phyloP scores from a whole-genome alignment of 2,329 filamentous ascomycete genomes.

The Westerdykella aurantiaca region DNA sequence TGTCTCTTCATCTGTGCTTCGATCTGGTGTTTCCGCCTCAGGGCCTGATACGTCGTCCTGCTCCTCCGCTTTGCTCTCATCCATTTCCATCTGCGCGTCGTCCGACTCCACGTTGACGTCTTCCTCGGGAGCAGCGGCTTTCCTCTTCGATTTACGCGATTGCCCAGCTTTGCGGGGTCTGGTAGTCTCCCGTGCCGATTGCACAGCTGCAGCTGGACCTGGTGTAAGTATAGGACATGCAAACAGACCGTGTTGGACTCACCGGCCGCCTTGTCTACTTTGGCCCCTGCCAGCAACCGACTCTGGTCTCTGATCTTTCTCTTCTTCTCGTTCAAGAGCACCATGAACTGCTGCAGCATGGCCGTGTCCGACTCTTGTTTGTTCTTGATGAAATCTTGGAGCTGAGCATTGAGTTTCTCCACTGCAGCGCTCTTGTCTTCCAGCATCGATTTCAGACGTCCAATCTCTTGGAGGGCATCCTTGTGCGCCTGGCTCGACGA shows the following conservation, averaged over 20 bases:
- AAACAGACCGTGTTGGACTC: slow-evolving; percentile 3
- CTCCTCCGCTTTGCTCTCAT: slow-evolving; percentile 23
- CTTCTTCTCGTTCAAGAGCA: slow-evolving; percentile 73
- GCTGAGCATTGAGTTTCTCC: slow-evolving; percentile 54
- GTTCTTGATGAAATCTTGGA: slow-evolving; percentile 60
- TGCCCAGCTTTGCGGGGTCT: slow-evolving; percentile 25
- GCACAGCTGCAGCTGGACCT: slow-evolving; percentile 22
- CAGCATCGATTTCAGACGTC: slow-evolving; percentile 39
- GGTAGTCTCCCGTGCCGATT: slow-evolving; percentile 18
- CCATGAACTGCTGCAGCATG: slow-evolving; percentile 63
- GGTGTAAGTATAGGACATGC: slow-evolving; percentile 1
- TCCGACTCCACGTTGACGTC: slow-evolving; percentile 16
- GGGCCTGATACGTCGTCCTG: slow-evolving; percentile 15
- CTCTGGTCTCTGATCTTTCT: slow-evolving; percentile 71
- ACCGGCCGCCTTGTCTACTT: slow-evolving; percentile 36
- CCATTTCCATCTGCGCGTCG: slow-evolving; percentile 30
- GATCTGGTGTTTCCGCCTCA: slow-evolving; percentile 29
- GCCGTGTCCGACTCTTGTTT: slow-evolving; percentile 63
- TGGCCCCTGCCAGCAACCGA: slow-evolving; percentile 53
- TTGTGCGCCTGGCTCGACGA: slow-evolving; percentile 49
- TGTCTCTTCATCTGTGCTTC: slow-evolving; percentile 31
- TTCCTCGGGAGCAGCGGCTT: slow-evolving; percentile 17
- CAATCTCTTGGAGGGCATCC: slow-evolving; percentile 43
- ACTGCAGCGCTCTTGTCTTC: slow-evolving; percentile 52
- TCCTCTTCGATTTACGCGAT: slow-evolving; percentile 34